Base-by-base conservation (phyloP, 2,329 filamentous ascomycete genomes). In the Talaromyces amestolkiae region DNA sequence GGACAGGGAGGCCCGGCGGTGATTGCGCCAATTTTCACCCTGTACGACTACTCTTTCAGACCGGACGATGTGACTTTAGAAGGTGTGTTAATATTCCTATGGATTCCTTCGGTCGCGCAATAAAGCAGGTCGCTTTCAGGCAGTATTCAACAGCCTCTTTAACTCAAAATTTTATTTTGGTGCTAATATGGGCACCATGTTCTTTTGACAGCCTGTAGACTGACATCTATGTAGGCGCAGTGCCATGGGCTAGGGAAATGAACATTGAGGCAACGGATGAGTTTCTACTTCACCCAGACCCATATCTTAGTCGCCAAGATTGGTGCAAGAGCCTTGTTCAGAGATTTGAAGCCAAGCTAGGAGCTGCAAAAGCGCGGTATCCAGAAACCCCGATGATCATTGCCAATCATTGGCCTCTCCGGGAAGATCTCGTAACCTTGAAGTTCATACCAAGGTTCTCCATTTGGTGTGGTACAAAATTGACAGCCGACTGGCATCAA, bases 21-120 rank as follows among this genome's bases (percentile, higher is more conserved):
- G 27, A 53, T 66, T 31, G 64, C 64, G 19, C 64, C 64, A 24
- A 53, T 66, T 9, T 66, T 66, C 17, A 66, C 64, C 8, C 27
- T 66, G 54, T 66, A 66, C 53, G 64, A 66, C 15, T 66, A 66
- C n/a, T 63, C 64, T 35, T 66, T 66, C 22, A 59, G 61, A 35
- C 64, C 64, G 24, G 39, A 33, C 10, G 13, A 54, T 53, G 64
- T 66, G 35, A 51, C 60, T 24, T 43, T 63, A 39, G 53, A 66
- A 37, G 58, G 64, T 66, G 59, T 27, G 60, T 43, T 27, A 17
- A 17, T 17, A 22, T 24, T 9, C 3, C 53, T 13, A 5, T 33
- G 5, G 10, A 35, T n/a, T 8, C 4, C 6, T 10, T 24, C 13
- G 17, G 31, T 53, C 24, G n/a, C 15, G 31, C 15, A n/a, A 17